A percentile compares a stretch with the other conserved stretches of the same genome.
phyloP scores from a whole-genome alignment of 2,329 filamentous ascomycete genomes.

The Periconia sp. region DNA sequence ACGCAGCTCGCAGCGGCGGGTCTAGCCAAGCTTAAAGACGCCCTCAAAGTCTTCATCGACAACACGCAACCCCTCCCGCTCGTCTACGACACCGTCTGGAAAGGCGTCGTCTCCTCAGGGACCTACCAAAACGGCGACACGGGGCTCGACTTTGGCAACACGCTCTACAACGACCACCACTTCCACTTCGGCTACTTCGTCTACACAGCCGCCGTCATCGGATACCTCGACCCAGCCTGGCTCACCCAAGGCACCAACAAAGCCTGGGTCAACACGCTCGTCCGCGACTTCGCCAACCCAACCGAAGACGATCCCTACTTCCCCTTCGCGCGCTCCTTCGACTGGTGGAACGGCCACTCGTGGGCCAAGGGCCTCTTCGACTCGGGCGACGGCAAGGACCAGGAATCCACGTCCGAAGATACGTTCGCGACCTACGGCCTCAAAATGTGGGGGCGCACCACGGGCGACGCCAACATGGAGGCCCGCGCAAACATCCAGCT shows the following conservation, averaged over 20 bases:
- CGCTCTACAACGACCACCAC: constrained; percentile 73
- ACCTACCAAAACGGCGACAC: constrained; percentile 58
- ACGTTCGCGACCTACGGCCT: constrained; percentile 83
- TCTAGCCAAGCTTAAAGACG: constrained; percentile 54
- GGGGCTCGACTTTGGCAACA: constrained; percentile 87
- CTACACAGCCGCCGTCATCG: constrained; percentile 83
- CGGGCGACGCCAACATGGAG: constrained; percentile 76
- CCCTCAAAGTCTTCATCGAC: constrained; percentile 52
- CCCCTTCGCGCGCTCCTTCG: constrained; percentile 72
- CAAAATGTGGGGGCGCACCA: constrained; percentile 90
- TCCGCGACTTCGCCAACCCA: constrained; percentile 83
- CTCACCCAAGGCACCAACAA: constrained; percentile 64
- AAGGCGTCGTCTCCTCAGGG: constrained; percentile 78
- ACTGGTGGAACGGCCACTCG: constrained; percentile 91
- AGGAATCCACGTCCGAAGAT: constrained; percentile 93
- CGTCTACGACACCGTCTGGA: constrained; percentile 67
- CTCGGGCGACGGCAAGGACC: constrained; percentile 75
- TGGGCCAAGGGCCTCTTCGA: constrained; percentile 86
- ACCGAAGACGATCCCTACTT: constrained; percentile 68
- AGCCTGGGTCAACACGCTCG: constrained; percentile 79
- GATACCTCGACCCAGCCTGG: constrained; percentile 77
- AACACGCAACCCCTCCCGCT: constrained; percentile 55
- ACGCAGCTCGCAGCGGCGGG: constrained; percentile 56
- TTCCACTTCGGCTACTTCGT: constrained; percentile 85
- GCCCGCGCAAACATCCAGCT: constrained; percentile 81